Evolutionary conservation across 2,329 filamentous ascomycete species (phyloP).

Genomic region (Aspergillus aculeatus): DNA sequence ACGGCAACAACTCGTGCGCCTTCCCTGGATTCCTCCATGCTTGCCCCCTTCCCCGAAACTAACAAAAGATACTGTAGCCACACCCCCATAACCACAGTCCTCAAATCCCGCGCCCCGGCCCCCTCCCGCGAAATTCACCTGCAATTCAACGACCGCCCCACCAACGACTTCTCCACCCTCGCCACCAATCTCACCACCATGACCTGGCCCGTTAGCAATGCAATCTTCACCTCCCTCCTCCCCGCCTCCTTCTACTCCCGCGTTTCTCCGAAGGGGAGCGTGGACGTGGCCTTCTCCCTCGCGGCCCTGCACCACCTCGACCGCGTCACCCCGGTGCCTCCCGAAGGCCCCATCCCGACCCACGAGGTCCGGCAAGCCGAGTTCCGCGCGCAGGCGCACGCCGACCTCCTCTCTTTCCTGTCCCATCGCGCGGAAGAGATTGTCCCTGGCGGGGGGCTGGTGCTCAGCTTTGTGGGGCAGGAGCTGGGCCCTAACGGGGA

Average conservation of each 20-base stretch:
- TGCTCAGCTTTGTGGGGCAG: not conserved
- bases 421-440: not conserved
- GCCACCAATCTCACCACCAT: not conserved
- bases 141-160: not conserved
- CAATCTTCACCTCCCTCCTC: not conserved
- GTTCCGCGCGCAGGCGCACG: not conserved
- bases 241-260: not conserved
- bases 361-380: not conserved
- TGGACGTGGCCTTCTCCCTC: not conserved
- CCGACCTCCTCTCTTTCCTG: not conserved
- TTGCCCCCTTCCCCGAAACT: not conserved
- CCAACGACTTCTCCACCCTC: conserved; percentile 1
- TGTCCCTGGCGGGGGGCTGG: not conserved
- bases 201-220: not conserved
- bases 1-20: not conserved
- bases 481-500: not conserved
- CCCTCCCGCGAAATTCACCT: not conserved
- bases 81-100: not conserved
- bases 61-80: not conserved
- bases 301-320: not conserved
- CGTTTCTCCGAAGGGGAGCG: not conserved
- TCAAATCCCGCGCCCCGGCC: not conserved
- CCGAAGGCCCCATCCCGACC: not conserved
- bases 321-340: not conserved
- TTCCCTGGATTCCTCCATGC: not conserved